Conservation (phyloP, 345 rosid species). For the Syzygium aromaticum region DNA sequence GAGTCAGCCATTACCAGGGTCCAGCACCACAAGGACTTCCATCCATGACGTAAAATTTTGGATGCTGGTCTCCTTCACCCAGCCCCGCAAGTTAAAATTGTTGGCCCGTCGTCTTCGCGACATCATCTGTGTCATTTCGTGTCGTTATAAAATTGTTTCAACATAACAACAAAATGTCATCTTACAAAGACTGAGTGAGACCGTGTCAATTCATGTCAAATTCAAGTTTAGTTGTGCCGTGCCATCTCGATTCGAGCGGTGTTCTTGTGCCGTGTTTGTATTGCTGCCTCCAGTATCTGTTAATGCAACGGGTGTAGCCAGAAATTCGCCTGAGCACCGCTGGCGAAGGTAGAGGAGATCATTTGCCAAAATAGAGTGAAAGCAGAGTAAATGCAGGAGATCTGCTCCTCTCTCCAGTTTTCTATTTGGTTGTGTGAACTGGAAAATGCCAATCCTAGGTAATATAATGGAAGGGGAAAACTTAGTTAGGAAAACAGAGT, state of each 20-base stretch:
- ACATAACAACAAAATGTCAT: neutral
- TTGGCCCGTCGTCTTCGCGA: neutral
- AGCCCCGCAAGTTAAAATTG: too few species aligned
- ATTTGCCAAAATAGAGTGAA: too few species aligned
- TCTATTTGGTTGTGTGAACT: too few species aligned
- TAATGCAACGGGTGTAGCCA: neutral
- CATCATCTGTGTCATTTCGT: neutral
- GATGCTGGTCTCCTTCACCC: too few species aligned
- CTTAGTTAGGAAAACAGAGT: too few species aligned
- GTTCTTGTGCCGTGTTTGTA: neutral
- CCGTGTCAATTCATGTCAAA: neutral
- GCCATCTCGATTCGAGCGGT: neutral
- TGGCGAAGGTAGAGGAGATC: neutral
- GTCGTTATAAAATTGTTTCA: neutral
- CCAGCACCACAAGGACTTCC: neutral
- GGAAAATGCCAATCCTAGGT: too few species aligned
- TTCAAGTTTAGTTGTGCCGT: neutral
- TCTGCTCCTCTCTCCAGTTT: neutral
- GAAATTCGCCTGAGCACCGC: neutral
- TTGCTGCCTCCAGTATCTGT: neutral
- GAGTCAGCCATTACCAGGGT: neutral
- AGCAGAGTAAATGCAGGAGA: too few species aligned
- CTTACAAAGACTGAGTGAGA: neutral
- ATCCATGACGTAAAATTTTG: neutral
- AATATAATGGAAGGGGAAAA: too few species aligned